Percentiles rank a stretch among this genome's conserved stretches.
Evolutionary conservation across 257 asterid species (phyloP).

Genomic region (Capsicum baccatum): DNA sequence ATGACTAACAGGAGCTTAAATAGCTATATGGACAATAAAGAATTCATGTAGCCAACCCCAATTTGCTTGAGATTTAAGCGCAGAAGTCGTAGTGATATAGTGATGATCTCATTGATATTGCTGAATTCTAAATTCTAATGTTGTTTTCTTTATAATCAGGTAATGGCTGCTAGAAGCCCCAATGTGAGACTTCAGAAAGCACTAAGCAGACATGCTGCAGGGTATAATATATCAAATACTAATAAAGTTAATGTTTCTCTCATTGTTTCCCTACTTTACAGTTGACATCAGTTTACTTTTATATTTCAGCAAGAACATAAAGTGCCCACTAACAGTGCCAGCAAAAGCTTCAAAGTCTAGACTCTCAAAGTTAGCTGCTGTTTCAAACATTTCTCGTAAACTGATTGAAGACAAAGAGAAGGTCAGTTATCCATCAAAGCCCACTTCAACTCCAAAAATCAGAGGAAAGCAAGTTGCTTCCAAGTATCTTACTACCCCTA

Average conservation of each 20-base stretch:
- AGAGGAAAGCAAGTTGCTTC: conserved; percentile 79
- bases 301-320: conserved; percentile 57
- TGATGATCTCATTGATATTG: background rate
- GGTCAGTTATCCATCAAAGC: conserved; percentile 46
- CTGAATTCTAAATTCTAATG: background rate
- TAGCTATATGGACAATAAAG: background rate
- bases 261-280: background rate
- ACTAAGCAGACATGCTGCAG: conserved; percentile 63
- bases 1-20: background rate
- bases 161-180: conserved; percentile 98
- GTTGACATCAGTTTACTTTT: background rate
- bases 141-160: conserved; percentile 50
- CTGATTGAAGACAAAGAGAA: conserved; percentile 47
- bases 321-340: conserved; percentile 92
- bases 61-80: background rate
- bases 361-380: conserved; percentile 56
- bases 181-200: conserved; percentile 73
- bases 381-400: conserved; percentile 64
- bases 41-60: background rate
- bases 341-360: conserved; percentile 75
- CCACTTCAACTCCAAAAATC: conserved; percentile 58
- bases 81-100: background rate
- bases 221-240: conserved; percentile 44
- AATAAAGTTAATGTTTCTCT: background rate
- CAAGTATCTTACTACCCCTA: conserved; percentile 90